phyloP scores from a whole-genome alignment of 805 yeast genomes.

The Alloascoidea africana region DNA sequence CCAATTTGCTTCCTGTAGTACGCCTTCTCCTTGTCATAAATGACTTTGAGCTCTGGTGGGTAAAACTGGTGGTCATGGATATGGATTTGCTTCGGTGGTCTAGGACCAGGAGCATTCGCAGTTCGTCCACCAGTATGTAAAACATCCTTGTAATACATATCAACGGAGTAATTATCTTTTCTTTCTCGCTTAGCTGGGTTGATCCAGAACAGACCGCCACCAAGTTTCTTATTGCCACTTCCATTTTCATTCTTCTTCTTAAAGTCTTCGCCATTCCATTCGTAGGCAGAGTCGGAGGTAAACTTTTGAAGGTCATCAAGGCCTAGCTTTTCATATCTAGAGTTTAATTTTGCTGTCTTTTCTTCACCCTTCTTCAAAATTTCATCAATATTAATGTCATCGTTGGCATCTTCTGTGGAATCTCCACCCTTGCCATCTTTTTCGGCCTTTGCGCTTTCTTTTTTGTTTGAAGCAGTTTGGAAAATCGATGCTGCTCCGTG shows the following conservation, averaged over 20 bases:
- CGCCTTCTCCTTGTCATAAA: slow-evolving; percentile 71
- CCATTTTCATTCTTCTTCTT: slow-evolving; percentile 30
- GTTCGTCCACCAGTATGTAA: slow-evolving; percentile 58
- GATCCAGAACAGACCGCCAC: slow-evolving; percentile 47
- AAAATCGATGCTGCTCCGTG: slow-evolving; percentile 90
- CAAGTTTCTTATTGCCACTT: slow-evolving; percentile 10
- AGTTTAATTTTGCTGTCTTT: slow-evolving; percentile 65
- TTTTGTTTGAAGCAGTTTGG: slow-evolving; percentile 26
- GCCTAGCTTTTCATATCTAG: slow-evolving; percentile 74
- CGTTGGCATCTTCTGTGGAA: slow-evolving; percentile 11
- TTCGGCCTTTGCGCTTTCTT: slow-evolving; percentile 17
- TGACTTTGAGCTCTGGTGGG: slow-evolving; percentile 57
- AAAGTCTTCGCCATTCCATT: slow-evolving; percentile 89
- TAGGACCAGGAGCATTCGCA: slow-evolving; percentile 41
- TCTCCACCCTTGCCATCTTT: slow-evolving; percentile 12
- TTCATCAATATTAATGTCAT: slow-evolving; percentile 68
- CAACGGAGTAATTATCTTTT: slow-evolving; percentile 60
- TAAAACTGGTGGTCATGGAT: slow-evolving; percentile 86
- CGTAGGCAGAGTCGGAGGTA: slow-evolving; percentile 81
- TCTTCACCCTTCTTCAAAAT: slow-evolving; percentile 71
- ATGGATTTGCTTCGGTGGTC: slow-evolving; percentile 72
- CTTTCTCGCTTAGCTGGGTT: slow-evolving; percentile 57
- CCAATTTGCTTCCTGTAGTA: slow-evolving; percentile 56
- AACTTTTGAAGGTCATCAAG: slow-evolving; percentile 88
- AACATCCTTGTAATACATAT: slow-evolving; percentile 73